Conservation (phyloP, 2,329 filamentous ascomycete genomes). For the Tolypocladium amazonense region DNA sequence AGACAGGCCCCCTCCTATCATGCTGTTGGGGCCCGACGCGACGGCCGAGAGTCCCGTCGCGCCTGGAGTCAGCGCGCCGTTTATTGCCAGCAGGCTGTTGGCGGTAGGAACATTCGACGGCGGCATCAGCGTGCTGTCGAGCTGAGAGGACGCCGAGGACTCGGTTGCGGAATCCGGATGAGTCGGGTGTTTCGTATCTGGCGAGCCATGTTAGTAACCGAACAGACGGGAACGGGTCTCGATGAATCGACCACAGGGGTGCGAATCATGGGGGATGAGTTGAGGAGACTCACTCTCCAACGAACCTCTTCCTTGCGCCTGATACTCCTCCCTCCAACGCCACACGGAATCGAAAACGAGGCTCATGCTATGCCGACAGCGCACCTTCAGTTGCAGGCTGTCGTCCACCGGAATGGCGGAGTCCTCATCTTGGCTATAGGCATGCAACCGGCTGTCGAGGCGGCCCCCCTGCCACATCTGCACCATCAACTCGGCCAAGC, state of each 20-base stretch:
- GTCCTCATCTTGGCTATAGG: conserved; percentile 38
- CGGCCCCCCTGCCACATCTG: conserved; percentile 74
- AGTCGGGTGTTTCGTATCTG: conserved; percentile 74
- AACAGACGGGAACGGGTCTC: not conserved
- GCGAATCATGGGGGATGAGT: not conserved
- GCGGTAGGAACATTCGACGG: conserved; percentile 25
- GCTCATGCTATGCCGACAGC: conserved; percentile 76
- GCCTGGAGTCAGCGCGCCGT: conserved; percentile 42
- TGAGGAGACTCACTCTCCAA: conserved; percentile 52
- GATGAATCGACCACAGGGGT: not conserved
- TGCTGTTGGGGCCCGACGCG: conserved; percentile 29
- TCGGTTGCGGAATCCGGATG: conserved; percentile 71
- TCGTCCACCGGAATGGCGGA: conserved; percentile 49
- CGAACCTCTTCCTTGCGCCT: conserved; percentile 57
- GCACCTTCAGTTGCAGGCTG: conserved; percentile 68
- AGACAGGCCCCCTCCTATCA: conserved; percentile 38
- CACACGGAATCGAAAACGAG: conserved; percentile 77
- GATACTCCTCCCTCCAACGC: conserved; percentile 75
- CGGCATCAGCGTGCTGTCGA: conserved; percentile 47
- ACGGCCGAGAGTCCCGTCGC: conserved; percentile 32
- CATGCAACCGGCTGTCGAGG: conserved; percentile 35
- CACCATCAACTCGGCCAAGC: conserved; percentile 74
- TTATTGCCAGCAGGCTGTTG: conserved; percentile 33
- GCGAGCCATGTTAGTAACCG: not conserved
- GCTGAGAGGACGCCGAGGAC: conserved; percentile 56